Conservation (phyloP, 2,329 filamentous ascomycete genomes). For the Aspergillus latus region DNA sequence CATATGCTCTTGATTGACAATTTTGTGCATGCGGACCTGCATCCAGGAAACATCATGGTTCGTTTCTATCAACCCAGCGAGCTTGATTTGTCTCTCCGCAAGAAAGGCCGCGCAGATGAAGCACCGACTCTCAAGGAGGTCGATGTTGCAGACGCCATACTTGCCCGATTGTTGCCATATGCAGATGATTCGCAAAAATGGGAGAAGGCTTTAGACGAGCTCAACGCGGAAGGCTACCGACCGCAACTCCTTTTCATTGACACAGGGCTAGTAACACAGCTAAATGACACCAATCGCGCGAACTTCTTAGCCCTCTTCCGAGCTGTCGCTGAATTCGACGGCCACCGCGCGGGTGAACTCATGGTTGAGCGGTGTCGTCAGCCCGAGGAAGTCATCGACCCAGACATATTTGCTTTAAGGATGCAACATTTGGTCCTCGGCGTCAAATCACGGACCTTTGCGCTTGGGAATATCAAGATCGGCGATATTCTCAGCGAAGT, state of each 20-base stretch:
- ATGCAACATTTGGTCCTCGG: slow-evolving; percentile 95
- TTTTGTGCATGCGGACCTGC: slow-evolving; percentile 93
- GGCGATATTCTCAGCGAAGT: slow-evolving; percentile 92
- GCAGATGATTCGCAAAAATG: slow-evolving; percentile 68
- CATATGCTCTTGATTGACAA: slow-evolving; percentile 97
- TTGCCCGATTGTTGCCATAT: slow-evolving; percentile 74
- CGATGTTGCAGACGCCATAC: slow-evolving; percentile 84
- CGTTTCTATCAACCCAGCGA: slow-evolving; percentile 87
- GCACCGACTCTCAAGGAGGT: slow-evolving; percentile 53
- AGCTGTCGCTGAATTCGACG: slow-evolving; percentile 92
- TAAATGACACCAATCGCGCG: slow-evolving; percentile 78
- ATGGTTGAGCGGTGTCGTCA: slow-evolving; percentile 97
- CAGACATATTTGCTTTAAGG: slow-evolving; percentile 87
- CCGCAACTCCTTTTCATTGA: slow-evolving; percentile 98
- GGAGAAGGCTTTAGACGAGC: slow-evolving; percentile 69
- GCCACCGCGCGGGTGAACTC: slow-evolving; percentile 87
- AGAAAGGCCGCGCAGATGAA: slow-evolving; percentile 43
- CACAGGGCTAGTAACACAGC: slow-evolving; percentile 89
- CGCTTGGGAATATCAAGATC: slow-evolving; percentile 91
- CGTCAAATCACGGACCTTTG: slow-evolving; percentile 87
- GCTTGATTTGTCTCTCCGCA: slow-evolving; percentile 61
- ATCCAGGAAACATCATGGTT: slow-evolving; percentile 99
- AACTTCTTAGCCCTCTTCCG: slow-evolving; percentile 98
- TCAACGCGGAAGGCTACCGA: slow-evolving; percentile 84
- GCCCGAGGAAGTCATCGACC: slow-evolving; percentile 82